These are phyloP conservation scores for Euphorbia pulcherrima DNA, from an alignment of 345 rosid species.

Conservation along the genomic window DNA sequence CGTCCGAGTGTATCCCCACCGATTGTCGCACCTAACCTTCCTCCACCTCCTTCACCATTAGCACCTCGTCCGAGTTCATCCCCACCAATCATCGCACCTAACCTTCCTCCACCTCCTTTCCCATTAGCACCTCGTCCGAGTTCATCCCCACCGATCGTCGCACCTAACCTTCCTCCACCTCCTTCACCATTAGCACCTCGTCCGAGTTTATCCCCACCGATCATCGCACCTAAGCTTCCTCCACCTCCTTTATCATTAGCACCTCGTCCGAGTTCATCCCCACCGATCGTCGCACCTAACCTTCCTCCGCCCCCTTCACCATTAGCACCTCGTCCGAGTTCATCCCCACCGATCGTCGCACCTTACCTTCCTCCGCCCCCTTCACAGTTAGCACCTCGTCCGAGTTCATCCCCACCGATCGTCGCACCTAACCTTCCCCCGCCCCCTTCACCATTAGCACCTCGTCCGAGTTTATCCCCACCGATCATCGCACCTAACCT, in stretches of 20 bases:
- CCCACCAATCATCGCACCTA: background rate
- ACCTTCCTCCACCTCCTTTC: background rate
- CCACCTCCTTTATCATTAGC: background rate
- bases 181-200: background rate
- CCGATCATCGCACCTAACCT: background rate
- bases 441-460: too few species aligned
- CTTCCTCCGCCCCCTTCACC: background rate
- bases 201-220: background rate
- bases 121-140: background rate
- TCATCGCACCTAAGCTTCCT: too few species aligned
- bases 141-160: too few species aligned
- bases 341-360: background rate
- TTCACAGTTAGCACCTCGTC: background rate
- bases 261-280: background rate
- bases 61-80: background rate
- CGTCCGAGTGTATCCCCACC: background rate
- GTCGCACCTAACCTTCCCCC: background rate
- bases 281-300: background rate
- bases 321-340: background rate
- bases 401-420: background rate
- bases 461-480: background rate
- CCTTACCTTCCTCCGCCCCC: background rate
- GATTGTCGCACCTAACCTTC: background rate
- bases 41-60: background rate
- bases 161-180: background rate